These are phyloP conservation scores for Jimgerdemannia flammicorona DNA, from an alignment of 192 early-diverging fungal genomes.

Conservation along the genomic window DNA sequence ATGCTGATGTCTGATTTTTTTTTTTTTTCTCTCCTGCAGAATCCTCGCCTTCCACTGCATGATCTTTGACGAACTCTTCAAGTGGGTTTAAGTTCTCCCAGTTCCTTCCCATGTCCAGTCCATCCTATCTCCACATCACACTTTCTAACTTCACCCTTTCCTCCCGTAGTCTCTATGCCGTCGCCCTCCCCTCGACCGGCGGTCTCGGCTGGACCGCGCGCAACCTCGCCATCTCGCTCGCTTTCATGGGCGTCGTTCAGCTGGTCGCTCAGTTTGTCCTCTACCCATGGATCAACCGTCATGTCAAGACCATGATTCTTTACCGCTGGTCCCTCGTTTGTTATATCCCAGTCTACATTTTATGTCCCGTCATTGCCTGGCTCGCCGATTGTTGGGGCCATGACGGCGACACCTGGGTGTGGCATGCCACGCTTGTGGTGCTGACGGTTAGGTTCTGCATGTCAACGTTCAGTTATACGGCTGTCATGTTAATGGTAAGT, in stretches of 20 bases:
- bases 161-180: slow-evolving; percentile 30
- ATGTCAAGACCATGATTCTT: slow-evolving; percentile 27
- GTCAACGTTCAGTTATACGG: slow-evolving; percentile 34
- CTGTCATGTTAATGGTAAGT: slow-evolving; percentile 51
- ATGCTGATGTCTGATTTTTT: neutral
- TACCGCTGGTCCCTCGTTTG: slow-evolving; percentile 28
- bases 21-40: slow-evolving; percentile 2
- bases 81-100: neutral
- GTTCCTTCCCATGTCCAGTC: no score
- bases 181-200: slow-evolving; percentile 30
- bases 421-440: slow-evolving; percentile 10
- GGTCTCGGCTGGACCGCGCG: slow-evolving; percentile 39
- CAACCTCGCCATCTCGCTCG: slow-evolving; percentile 38
- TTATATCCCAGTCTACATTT: slow-evolving; percentile 34
- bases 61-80: slow-evolving; percentile 49
- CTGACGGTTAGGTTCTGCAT: slow-evolving; percentile 7
- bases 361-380: slow-evolving; percentile 33
- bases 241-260: slow-evolving; percentile 36
- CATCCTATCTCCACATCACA: neutral
- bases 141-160: slow-evolving; percentile 13
- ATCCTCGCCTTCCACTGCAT: slow-evolving; percentile 43
- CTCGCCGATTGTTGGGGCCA: slow-evolving; percentile 9
- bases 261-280: slow-evolving; percentile 39
- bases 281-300: slow-evolving; percentile 34
- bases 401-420: slow-evolving; percentile 7